Percentiles rank a stretch among this genome's conserved stretches.
Evolutionary conservation across 257 asterid species (phyloP).

Genomic region (Solanum phureja): DNA sequence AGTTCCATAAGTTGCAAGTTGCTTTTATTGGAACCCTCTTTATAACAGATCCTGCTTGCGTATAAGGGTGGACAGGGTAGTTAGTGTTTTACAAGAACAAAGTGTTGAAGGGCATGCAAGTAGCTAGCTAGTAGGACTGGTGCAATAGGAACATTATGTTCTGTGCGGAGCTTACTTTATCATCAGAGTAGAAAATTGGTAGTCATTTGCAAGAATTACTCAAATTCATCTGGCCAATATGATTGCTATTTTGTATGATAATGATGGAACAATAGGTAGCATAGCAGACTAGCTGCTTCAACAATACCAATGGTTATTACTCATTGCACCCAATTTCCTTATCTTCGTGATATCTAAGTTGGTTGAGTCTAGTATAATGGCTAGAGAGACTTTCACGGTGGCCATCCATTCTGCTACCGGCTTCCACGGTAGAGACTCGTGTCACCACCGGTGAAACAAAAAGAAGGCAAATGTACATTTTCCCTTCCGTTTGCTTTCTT

Average conservation of each 20-base stretch:
- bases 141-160: not conserved
- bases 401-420: not conserved
- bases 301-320: not conserved
- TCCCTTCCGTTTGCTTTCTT: not conserved
- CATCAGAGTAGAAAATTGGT: not conserved
- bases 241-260: not conserved
- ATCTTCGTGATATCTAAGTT: not conserved
- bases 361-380: not conserved
- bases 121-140: not conserved
- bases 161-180: not conserved
- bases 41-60: not conserved
- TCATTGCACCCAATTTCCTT: not conserved
- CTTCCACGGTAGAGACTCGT: not conserved
- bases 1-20: not conserved
- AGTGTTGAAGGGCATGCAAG: not conserved
- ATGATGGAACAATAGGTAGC: not conserved
- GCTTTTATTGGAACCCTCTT: not conserved
- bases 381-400: not conserved
- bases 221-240: not conserved
- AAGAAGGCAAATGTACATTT: not conserved
- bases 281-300: not conserved
- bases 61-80: not conserved
- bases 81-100: not conserved
- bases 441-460: not conserved
- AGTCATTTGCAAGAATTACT: not conserved